Base-by-base conservation (phyloP, 306 rosid species). In the Canavalia ensiformis region DNA sequence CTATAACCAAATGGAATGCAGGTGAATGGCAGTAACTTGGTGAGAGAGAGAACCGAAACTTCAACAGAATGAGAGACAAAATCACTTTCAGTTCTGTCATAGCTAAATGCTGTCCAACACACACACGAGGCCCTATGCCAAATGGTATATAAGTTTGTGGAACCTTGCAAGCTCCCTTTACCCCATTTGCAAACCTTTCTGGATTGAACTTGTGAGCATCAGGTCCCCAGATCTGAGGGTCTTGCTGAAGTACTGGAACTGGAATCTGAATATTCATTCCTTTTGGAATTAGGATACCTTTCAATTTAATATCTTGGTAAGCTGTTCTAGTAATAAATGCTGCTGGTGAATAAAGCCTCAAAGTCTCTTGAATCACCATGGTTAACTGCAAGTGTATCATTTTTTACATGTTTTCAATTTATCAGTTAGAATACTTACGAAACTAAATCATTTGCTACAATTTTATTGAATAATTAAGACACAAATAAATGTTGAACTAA, bases 361-460 rank as follows among this genome's bases (percentile, higher is more conserved):
- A 1, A 0, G 94, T 88, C 87, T 94, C 97, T 76, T 92, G 92
- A 75, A 94, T 87, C 83, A 94, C 95, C 94, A 94, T 90, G 33
- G 79, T 88, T 42, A 92, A 79, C 92, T 92, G 91, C 69, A 77
- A 25, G 29, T 4, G 9, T 59, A 82, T 49, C 74, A 81, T 84
- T 18, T 49, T 68, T 5, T 47, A 11, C 9, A 65, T 5, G 50
- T 18, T 18, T 18, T 18, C 25, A 18, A 18, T 18, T 18, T 18
- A 18, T 18, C 25, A 18, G 18, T 34, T 29, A 72, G 8, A 60
- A 73, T 37, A 64, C 57, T 46, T 30, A 5, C 3, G 25, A 30
- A 37, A 60, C 63, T 45, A 78, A 46, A 57, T 72, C 6, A 45
- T 8, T 37, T 9, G 37, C 62, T 29, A 58, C 9, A 46, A 39